phyloP scores from a whole-genome alignment of 1,284 basidiomycete species.

The Peniophora sp. region DNA sequence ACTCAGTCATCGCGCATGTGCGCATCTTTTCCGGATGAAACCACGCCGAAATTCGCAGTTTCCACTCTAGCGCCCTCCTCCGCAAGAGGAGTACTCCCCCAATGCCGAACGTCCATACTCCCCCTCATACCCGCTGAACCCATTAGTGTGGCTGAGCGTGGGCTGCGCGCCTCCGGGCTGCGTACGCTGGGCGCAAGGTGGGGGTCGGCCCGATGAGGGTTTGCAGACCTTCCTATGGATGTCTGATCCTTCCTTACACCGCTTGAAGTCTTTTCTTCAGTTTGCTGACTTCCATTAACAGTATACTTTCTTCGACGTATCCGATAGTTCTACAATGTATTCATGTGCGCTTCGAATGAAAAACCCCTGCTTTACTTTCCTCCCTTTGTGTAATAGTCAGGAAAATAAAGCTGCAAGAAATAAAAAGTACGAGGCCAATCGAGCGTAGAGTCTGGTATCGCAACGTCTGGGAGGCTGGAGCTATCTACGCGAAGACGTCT shows the following conservation, averaged over 20 bases:
- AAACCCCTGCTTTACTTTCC: too few relatives aligned
- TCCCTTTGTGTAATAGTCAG: too few relatives aligned
- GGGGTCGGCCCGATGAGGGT: slow-evolving; percentile 26
- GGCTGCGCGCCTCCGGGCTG: slow-evolving; percentile 35
- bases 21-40: slow-evolving; percentile 42
- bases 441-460: too few relatives aligned
- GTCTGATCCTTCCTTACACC: slow-evolving; percentile 18
- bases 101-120: slow-evolving; percentile 55
- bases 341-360: too few relatives aligned
- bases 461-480: too few relatives aligned
- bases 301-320: too few relatives aligned
- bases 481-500: too few relatives aligned
- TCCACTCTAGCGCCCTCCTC: slow-evolving; percentile 62
- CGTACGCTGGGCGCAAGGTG: slow-evolving; percentile 51
- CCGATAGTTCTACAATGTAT: too few relatives aligned
- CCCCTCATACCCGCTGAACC: slow-evolving; percentile 54
- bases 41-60: slow-evolving; percentile 67
- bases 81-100: slow-evolving; percentile 53
- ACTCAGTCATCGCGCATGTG: slow-evolving; percentile 5
- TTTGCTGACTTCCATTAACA: too few relatives aligned
- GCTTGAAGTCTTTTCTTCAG: too few relatives aligned
- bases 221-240: slow-evolving; percentile 27
- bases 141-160: slow-evolving; percentile 49
- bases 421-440: too few relatives aligned
- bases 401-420: too few relatives aligned